Evolutionary conservation across 129 eudicot species (phyloP).

Genomic region (Artemisia argyi): DNA sequence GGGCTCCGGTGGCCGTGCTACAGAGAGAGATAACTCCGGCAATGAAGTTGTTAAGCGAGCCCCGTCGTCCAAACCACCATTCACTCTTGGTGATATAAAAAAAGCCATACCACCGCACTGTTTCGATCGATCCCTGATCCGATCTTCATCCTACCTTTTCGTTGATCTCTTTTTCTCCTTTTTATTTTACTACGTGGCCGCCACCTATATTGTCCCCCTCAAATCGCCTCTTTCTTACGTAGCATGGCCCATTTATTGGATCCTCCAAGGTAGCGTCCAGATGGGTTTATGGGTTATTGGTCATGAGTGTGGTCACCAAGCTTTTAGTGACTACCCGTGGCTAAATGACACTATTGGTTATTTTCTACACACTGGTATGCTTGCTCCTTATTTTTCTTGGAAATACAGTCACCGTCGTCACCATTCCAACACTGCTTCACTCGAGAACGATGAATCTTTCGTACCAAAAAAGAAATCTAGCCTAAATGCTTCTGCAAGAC

Average conservation of each 20-base stretch:
- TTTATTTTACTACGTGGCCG: slow-evolving; percentile 14
- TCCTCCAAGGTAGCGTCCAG: slow-evolving; percentile 19
- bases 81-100: slow-evolving; percentile 11
- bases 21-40: not conserved
- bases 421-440: slow-evolving; percentile 17
- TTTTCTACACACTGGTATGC: slow-evolving; percentile 16
- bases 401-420: slow-evolving; percentile 21
- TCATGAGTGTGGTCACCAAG: slow-evolving; percentile 19
- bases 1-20: slow-evolving; percentile 21
- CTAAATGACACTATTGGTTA: slow-evolving; percentile 16
- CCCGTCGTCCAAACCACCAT: slow-evolving; percentile 17
- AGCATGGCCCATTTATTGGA: slow-evolving; percentile 21
- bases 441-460: slow-evolving; percentile 15
- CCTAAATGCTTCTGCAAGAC: not conserved
- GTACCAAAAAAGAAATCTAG: slow-evolving; percentile 15
- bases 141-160: slow-evolving; percentile 13
- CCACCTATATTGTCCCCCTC: not conserved
- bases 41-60: slow-evolving; percentile 1
- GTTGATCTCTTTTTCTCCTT: slow-evolving; percentile 11
- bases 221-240: not conserved
- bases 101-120: slow-evolving; percentile 25
- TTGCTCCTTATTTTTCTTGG: slow-evolving; percentile 20
- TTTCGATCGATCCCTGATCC: slow-evolving; percentile 2
- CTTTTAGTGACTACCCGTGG: slow-evolving; percentile 23
- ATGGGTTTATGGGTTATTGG: slow-evolving; percentile 25